Evolutionary conservation across 2,329 filamentous ascomycete species (phyloP).

Genomic region (Stagonosporopsis vannaccii): DNA sequence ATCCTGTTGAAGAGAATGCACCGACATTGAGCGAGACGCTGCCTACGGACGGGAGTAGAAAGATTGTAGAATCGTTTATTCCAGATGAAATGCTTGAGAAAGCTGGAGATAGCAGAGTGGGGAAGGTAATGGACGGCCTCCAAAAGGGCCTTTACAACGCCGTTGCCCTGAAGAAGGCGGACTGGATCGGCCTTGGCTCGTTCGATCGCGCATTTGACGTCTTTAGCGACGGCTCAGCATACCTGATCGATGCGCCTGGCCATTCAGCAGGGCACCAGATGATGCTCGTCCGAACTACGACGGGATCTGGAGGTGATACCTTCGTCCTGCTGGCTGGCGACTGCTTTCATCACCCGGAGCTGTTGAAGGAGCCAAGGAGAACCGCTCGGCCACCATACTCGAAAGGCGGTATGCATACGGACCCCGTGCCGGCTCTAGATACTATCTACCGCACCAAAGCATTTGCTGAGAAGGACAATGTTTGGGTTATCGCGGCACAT

Average conservation of each 20-base stretch:
- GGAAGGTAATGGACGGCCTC: slow-evolving; percentile 33
- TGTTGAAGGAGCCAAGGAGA: slow-evolving; percentile 37
- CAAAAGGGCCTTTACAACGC: slow-evolving; percentile 38
- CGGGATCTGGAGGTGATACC: slow-evolving; percentile 15
- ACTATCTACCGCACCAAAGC: slow-evolving; percentile 35
- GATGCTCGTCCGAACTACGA: slow-evolving; percentile 40
- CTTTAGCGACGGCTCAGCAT: slow-evolving; percentile 58
- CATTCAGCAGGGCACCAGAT: slow-evolving; percentile 62
- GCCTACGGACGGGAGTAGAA: slow-evolving; percentile 52
- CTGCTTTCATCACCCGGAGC: slow-evolving; percentile 39
- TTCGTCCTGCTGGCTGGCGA: slow-evolving; percentile 45
- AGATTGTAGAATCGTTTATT: slow-evolving; percentile 48
- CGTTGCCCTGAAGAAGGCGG: slow-evolving; percentile 32
- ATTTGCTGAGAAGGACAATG: slow-evolving; percentile 30
- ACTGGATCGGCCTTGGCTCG: slow-evolving; percentile 49
- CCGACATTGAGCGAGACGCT: slow-evolving; percentile 52
- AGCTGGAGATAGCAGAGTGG: slow-evolving; percentile 33
- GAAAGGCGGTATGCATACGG: slow-evolving; percentile 38
- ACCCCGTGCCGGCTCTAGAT: slow-evolving; percentile 37
- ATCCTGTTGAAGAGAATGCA: slow-evolving; percentile 32
- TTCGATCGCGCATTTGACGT: slow-evolving; percentile 59
- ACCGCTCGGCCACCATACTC: slow-evolving; percentile 41
- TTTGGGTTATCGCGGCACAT: slow-evolving; percentile 45
- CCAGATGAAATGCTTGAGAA: slow-evolving; percentile 38
- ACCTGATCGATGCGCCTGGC: slow-evolving; percentile 60